Percentiles rank a stretch among this genome's conserved stretches.
phyloP scores from a whole-genome alignment of 164 flowering plant species.

The Nymphaea colorata region DNA sequence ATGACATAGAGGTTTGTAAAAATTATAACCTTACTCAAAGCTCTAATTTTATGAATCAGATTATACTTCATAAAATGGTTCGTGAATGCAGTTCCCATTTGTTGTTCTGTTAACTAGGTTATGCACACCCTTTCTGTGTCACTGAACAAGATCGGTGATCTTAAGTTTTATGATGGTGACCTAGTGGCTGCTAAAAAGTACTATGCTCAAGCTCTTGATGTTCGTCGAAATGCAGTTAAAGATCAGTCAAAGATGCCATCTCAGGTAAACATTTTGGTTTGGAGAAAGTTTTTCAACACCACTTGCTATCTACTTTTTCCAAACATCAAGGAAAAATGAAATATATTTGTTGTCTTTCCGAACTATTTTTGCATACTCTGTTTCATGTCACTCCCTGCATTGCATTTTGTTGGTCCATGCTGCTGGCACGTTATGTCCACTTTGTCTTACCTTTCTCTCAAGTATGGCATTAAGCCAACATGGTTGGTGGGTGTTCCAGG shows the following conservation, averaged over 20 bases:
- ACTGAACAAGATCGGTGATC: constrained; percentile 94
- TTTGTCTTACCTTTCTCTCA: too few species aligned
- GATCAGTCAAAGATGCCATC: constrained; percentile 38
- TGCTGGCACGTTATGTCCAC: too few species aligned
- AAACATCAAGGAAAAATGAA: too few species aligned
- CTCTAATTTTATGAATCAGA: neutral
- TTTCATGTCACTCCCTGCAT: too few species aligned
- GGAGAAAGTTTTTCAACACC: too few species aligned
- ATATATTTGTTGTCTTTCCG: too few species aligned
- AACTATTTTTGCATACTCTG: too few species aligned
- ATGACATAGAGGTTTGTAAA: constrained; percentile 61
- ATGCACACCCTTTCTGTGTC: constrained; percentile 92
- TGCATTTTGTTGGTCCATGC: too few species aligned
- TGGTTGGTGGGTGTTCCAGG: too few species aligned
- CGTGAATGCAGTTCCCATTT: too few species aligned
- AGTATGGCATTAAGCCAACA: too few species aligned
- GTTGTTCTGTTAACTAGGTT: constrained; percentile 30
- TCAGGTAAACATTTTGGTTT: constrained; percentile 36
- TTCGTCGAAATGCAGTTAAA: constrained; percentile 72
- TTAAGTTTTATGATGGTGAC: constrained; percentile 82
- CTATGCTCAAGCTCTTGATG: constrained; percentile 63
- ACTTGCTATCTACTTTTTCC: too few species aligned
- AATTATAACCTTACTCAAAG: neutral
- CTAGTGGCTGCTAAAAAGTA: constrained; percentile 58
- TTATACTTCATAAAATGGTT: neutral